These are phyloP conservation scores for Eurotiales sp. DNA, from an alignment of 2,329 filamentous ascomycete genomes.

Conservation along the genomic window DNA sequence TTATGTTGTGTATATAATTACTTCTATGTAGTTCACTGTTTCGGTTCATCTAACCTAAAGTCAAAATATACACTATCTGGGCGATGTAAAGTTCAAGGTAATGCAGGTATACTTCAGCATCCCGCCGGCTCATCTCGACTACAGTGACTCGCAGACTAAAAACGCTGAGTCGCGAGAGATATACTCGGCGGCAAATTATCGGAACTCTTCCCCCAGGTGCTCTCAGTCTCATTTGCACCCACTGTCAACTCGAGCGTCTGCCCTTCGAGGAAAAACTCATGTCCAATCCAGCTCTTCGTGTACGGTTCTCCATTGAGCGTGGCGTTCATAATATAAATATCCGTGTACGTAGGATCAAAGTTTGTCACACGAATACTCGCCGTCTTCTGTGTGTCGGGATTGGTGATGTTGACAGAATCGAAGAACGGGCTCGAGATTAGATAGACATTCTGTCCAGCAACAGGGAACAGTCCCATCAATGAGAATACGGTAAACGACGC, in stretches of 20 bases:
- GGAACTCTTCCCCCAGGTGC: conserved; percentile 58
- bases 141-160: neutral
- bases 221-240: conserved; percentile 59
- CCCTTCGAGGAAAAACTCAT: conserved; percentile 64
- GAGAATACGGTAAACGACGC: conserved; percentile 60
- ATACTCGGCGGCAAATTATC: conserved; percentile 61
- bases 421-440: conserved; percentile 66
- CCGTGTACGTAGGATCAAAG: conserved; percentile 55
- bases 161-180: neutral
- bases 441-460: conserved; percentile 64
- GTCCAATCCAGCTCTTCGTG: conserved; percentile 63
- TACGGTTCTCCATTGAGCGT: conserved; percentile 59
- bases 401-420: conserved; percentile 53
- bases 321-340: conserved; percentile 62
- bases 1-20: no score
- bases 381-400: conserved; percentile 55
- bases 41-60: no score
- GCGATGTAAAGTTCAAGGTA: no score
- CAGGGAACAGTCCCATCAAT: conserved; percentile 67
- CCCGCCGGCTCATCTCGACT: no score
- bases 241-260: conserved; percentile 60
- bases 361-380: conserved; percentile 57
- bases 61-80: no score
- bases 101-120: no score
- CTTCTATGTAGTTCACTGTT: no score